Evolutionary conservation across 805 yeast species (phyloP).

Genomic region (Barnettozyma siamensis): DNA sequence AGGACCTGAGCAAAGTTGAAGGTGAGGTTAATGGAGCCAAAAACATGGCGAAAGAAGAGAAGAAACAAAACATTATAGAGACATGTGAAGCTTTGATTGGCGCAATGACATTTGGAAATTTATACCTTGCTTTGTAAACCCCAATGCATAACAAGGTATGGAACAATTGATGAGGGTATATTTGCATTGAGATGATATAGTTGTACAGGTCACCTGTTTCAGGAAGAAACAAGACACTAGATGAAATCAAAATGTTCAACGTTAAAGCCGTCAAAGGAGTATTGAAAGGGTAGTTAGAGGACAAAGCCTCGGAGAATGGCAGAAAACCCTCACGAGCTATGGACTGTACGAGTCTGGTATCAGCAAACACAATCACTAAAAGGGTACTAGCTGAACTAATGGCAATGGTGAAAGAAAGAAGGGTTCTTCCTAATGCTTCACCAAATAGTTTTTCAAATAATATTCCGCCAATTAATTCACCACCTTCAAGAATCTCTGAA

Average conservation of each 20-base stretch:
- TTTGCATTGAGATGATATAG: slow-evolving; percentile 38
- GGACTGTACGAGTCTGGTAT: slow-evolving; percentile 54
- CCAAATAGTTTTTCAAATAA: slow-evolving; percentile 52
- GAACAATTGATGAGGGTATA: slow-evolving; percentile 42
- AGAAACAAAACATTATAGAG: slow-evolving; percentile 10
- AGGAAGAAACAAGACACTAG: slow-evolving; percentile 28
- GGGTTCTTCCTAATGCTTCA: slow-evolving; percentile 38
- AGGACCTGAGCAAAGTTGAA: slow-evolving; percentile 6
- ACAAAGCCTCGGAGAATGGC: slow-evolving; percentile 45
- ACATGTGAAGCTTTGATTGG: slow-evolving; percentile 43
- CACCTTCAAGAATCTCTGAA: slow-evolving; percentile 45
- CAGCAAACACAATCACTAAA: slow-evolving; percentile 50
- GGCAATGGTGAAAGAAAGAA: slow-evolving; percentile 50
- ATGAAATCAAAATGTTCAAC: slow-evolving; percentile 27
- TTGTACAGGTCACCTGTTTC: slow-evolving; percentile 31
- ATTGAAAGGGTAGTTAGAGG: slow-evolving; percentile 49
- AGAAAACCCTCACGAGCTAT: slow-evolving; percentile 54
- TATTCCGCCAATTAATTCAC: slow-evolving; percentile 50
- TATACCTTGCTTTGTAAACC: slow-evolving; percentile 42
- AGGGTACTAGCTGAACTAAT: slow-evolving; percentile 54
- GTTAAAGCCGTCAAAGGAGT: slow-evolving; percentile 48
- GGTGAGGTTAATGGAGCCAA: slow-evolving; percentile 13
- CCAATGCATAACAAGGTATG: slow-evolving; percentile 50
- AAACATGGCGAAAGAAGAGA: slow-evolving; percentile 8
- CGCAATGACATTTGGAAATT: slow-evolving; percentile 41